phyloP scores from a whole-genome alignment of 2,329 filamentous ascomycete species.

The Elsinoe perseae region DNA sequence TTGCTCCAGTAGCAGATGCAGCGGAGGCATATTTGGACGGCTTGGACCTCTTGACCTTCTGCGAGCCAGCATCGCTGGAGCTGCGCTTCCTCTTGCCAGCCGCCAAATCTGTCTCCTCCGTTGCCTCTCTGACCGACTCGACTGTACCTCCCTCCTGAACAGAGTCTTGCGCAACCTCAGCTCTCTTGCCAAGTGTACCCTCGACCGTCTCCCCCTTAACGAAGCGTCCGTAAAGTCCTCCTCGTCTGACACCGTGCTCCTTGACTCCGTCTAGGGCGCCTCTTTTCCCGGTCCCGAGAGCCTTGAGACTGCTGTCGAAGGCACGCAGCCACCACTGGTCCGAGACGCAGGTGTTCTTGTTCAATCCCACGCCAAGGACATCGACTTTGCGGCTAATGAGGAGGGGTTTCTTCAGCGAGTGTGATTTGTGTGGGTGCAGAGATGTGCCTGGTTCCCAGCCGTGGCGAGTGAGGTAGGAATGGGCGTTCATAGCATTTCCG shows the following conservation, averaged over 20 bases:
- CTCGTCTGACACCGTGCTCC: slow-evolving; percentile 40
- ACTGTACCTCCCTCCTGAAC: neutral
- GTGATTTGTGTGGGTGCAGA: slow-evolving; percentile 64
- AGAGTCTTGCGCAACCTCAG: slow-evolving; percentile 10
- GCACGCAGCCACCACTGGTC: slow-evolving; percentile 98
- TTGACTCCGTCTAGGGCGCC: slow-evolving; percentile 45
- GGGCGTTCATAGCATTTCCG: slow-evolving; percentile 62
- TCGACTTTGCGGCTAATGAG: slow-evolving; percentile 77
- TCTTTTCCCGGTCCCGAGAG: slow-evolving; percentile 55
- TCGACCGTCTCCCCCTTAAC: slow-evolving; percentile 70
- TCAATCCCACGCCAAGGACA: slow-evolving; percentile 71
- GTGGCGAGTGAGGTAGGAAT: slow-evolving; percentile 72
- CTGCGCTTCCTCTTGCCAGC: slow-evolving; percentile 13
- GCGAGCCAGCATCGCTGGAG: neutral
- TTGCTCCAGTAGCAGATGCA: neutral
- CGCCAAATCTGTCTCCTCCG: neutral
- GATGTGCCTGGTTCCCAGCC: slow-evolving; percentile 91
- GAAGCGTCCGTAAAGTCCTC: slow-evolving; percentile 74
- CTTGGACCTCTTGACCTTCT: slow-evolving; percentile 12
- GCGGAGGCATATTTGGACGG: neutral
- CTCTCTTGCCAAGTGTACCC: slow-evolving; percentile 52
- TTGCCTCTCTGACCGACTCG: neutral
- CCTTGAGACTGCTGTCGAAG: slow-evolving; percentile 83
- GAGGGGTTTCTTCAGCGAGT: slow-evolving; percentile 74
- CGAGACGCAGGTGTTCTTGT: slow-evolving; percentile 52